phyloP scores from a whole-genome alignment of 768 basidiomycete genomes.

The Phaeotremella skinneri region DNA sequence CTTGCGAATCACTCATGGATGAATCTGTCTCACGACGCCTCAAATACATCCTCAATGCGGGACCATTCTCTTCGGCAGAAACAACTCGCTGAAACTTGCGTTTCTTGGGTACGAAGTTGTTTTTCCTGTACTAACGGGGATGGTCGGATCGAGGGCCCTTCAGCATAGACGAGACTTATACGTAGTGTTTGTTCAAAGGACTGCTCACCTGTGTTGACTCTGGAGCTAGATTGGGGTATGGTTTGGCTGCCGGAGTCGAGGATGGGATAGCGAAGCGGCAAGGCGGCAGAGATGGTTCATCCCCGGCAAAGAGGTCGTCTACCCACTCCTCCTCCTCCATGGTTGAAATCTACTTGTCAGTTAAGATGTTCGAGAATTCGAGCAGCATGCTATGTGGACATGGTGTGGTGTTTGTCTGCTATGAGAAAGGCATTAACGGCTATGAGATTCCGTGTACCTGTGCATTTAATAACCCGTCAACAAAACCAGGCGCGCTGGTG shows the following conservation, averaged over 20 bases:
- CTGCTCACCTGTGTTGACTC: slow-evolving; percentile 32
- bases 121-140: slow-evolving; percentile 19
- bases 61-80: slow-evolving; percentile 41
- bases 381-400: no score
- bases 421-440: no score
- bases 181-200: no score
- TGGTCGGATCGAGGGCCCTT: not conserved
- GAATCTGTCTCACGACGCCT: slow-evolving; percentile 41
- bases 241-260: slow-evolving; percentile 26
- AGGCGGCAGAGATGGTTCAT: not conserved
- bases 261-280: slow-evolving; percentile 23
- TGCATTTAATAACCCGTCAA: no score
- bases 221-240: slow-evolving; percentile 30
- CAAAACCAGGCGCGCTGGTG: not conserved
- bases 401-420: no score
- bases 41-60: slow-evolving; percentile 29
- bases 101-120: slow-evolving; percentile 34
- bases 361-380: no score
- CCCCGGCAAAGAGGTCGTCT: not conserved
- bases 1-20: not conserved
- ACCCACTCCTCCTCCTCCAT: not conserved
- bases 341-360: no score
- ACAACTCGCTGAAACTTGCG: slow-evolving; percentile 32
- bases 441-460: no score
- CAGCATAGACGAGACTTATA: no score